Evolutionary conservation across 2,329 filamentous ascomycete genomes (phyloP).

Genomic region (Phialemoniopsis sp.): DNA sequence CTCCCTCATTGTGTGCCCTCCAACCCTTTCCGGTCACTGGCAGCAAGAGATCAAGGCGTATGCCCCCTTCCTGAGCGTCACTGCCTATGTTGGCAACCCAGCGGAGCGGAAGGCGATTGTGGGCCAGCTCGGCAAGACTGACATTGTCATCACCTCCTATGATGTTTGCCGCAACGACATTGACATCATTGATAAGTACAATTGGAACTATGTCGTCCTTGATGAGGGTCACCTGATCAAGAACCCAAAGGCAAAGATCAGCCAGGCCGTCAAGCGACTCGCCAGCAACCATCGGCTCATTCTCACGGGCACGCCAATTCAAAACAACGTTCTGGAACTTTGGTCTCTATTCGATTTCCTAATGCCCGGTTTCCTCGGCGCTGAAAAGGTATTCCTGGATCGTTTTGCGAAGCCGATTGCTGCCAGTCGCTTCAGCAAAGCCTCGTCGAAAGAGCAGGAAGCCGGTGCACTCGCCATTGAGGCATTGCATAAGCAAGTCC

Average conservation of each 20-base stretch:
- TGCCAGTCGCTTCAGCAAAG: constrained; percentile 91
- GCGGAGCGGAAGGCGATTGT: constrained; percentile 71
- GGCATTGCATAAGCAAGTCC: constrained; percentile 95
- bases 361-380: constrained; percentile 96
- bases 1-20: constrained; percentile 92
- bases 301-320: constrained; percentile 92
- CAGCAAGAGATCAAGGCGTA: constrained; percentile 96
- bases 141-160: constrained; percentile 96
- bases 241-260: constrained; percentile 96
- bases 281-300: constrained; percentile 92
- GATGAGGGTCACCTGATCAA: constrained; percentile 99
- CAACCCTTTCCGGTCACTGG: constrained; percentile 96
- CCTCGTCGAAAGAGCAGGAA: constrained; percentile 97
- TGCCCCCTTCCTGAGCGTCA: constrained; percentile 85
- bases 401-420: constrained; percentile 94
- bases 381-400: constrained; percentile 92
- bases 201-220: constrained; percentile 93
- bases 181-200: constrained; percentile 77
- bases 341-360: constrained; percentile 99
- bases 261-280: constrained; percentile 84
- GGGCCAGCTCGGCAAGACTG: constrained; percentile 67
- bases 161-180: constrained; percentile 96
- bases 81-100: constrained; percentile 88
- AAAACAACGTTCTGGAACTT: constrained; percentile 94
- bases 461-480: constrained; percentile 94